Percentiles rank a stretch among this genome's conserved stretches.
Evolutionary conservation across 1,284 basidiomycete species (phyloP).

Genomic region (Leccinum pachyderme): DNA sequence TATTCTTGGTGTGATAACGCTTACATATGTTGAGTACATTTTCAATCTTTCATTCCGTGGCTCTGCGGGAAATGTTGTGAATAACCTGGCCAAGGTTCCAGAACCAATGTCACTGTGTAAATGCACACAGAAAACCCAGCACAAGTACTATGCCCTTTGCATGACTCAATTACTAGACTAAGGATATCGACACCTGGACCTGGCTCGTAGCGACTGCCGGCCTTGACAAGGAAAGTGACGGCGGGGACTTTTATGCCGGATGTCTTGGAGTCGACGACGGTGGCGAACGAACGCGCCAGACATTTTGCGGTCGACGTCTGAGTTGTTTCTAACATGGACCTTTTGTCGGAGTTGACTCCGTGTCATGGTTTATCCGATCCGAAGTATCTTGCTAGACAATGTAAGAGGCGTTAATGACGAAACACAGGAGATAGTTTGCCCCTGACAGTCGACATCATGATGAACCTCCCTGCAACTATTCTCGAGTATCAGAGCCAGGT

Average conservation of each 20-base stretch:
- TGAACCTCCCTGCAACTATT: slow-evolving; percentile 29
- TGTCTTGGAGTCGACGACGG: slow-evolving; percentile 61
- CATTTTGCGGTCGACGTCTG: slow-evolving; percentile 59
- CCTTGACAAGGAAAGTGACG: slow-evolving; percentile 88
- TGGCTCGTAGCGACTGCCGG: slow-evolving; percentile 84
- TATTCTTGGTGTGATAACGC: too few species aligned
- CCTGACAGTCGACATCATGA: not conserved
- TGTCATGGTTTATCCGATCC: slow-evolving; percentile 22
- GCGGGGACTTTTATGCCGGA: slow-evolving; percentile 82
- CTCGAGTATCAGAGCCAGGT: slow-evolving; percentile 35
- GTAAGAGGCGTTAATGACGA: too few species aligned
- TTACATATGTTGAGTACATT: too few species aligned
- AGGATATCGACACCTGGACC: slow-evolving; percentile 68
- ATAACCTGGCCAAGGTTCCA: too few species aligned
- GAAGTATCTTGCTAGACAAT: not conserved
- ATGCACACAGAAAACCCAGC: too few species aligned
- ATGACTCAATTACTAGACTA: too few species aligned
- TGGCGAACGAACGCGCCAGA: slow-evolving; percentile 71
- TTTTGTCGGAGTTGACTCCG: slow-evolving; percentile 29
- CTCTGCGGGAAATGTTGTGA: too few species aligned
- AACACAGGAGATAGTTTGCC: too few species aligned
- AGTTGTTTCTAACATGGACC: slow-evolving; percentile 47
- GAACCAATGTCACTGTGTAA: too few species aligned
- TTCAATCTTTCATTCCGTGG: too few species aligned
- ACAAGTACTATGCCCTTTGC: too few species aligned